A percentile compares a stretch with the other conserved stretches of the same genome.
These are phyloP conservation scores for Pseudogymnoascus pannorum DNA, from an alignment of 2,329 filamentous ascomycete genomes.

Conservation along the genomic window DNA sequence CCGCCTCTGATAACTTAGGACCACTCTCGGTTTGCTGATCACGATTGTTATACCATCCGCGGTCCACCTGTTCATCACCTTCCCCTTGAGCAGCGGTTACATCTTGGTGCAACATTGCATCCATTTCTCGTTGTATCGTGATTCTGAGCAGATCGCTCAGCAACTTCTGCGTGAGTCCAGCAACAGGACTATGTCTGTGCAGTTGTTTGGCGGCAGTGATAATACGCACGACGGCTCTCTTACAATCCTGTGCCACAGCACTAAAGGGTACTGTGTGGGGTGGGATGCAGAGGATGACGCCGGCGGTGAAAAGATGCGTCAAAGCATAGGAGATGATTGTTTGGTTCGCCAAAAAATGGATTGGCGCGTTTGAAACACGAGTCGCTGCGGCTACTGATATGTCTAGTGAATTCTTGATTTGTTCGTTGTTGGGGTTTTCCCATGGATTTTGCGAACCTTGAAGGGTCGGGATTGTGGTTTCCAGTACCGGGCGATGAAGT, in stretches of 20 bases:
- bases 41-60: background rate
- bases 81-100: background rate
- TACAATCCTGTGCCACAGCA: conserved; percentile 24
- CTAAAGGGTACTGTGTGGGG: conserved; percentile 26
- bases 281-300: conserved; percentile 25
- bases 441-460: background rate
- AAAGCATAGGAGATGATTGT: conserved; percentile 10
- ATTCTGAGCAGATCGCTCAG: background rate
- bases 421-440: background rate
- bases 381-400: conserved; percentile 26
- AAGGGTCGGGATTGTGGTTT: conserved; percentile 13
- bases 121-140: background rate
- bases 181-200: background rate
- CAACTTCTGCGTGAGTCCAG: background rate
- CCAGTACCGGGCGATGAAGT: conserved; percentile 22
- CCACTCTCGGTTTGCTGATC: background rate
- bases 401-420: conserved; percentile 15
- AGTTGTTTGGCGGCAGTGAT: conserved; percentile 14
- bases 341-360: conserved; percentile 24
- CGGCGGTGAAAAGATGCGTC: conserved; percentile 1
- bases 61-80: background rate
- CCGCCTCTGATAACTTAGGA: background rate
- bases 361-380: conserved; percentile 25
- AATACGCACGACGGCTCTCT: conserved; percentile 26
- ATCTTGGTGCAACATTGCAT: background rate